These are phyloP conservation scores for Rhododendron ovatum DNA, from an alignment of 148 eudicot species.

Conservation along the genomic window DNA sequence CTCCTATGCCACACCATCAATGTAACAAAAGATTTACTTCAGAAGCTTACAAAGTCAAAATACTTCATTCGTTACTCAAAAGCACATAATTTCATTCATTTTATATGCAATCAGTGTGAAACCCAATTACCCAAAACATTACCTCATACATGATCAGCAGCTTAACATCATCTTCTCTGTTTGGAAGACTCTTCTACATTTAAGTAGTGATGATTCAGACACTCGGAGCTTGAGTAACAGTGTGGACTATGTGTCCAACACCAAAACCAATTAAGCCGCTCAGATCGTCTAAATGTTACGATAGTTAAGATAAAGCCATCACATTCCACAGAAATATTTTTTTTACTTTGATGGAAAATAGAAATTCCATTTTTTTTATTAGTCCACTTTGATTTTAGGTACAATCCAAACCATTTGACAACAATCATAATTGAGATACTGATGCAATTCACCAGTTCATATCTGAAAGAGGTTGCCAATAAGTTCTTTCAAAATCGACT, in stretches of 20 bases:
- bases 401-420: background rate
- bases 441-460: background rate
- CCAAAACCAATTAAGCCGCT: background rate
- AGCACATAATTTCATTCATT: background rate
- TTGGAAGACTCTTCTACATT: background rate
- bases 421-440: background rate
- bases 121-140: background rate
- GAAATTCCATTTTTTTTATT: background rate
- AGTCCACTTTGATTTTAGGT: background rate
- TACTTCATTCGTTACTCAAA: background rate
- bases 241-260: background rate
- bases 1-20: slow-evolving; percentile 46
- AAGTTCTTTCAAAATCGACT: background rate
- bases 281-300: background rate
- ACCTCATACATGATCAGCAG: background rate
- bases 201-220: background rate
- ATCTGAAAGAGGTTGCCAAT: background rate
- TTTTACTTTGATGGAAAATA: background rate
- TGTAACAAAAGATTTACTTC: background rate
- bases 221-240: background rate
- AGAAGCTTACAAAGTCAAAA: background rate
- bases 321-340: background rate
- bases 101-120: background rate
- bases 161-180: background rate
- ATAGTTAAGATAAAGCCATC: background rate